Evolutionary conservation across 805 yeast genomes (phyloP).

Genomic region (Wickerhamomyces ciferrii): DNA sequence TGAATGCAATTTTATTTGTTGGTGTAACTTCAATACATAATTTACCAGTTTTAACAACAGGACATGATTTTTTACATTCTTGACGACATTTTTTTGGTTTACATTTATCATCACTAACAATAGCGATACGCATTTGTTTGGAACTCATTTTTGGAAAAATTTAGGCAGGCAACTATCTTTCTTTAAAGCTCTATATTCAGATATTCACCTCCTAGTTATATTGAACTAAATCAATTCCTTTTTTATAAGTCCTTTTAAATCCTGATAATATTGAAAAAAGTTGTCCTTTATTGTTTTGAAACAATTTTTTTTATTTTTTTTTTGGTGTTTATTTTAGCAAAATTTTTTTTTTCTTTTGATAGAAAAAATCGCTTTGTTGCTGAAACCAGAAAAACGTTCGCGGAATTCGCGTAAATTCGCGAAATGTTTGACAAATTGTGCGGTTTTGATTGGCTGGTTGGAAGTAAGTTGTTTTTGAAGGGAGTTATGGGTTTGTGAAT

Average conservation of each 20-base stretch:
- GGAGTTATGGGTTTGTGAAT: background rate
- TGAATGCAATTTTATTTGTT: slow-evolving; percentile 85
- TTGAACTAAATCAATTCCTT: too few species aligned
- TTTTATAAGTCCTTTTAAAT: too few species aligned
- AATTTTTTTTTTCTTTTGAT: slow-evolving; percentile 1
- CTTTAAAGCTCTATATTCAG: too few species aligned
- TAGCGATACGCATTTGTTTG: slow-evolving; percentile 82
- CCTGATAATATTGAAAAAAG: too few species aligned
- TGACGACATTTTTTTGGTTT: slow-evolving; percentile 98
- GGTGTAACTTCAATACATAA: slow-evolving; percentile 96
- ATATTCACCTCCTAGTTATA: too few species aligned
- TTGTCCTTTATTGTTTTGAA: too few species aligned
- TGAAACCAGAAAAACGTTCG: background rate
- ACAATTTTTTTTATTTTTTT: background rate
- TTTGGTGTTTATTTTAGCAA: slow-evolving; percentile 1
- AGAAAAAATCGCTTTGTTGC: background rate
- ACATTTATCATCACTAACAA: slow-evolving; percentile 90
- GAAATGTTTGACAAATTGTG: background rate
- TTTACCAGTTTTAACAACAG: slow-evolving; percentile 96
- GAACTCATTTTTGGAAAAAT: slow-evolving; percentile 23
- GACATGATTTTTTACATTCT: slow-evolving; percentile 96
- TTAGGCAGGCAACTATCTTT: too few species aligned
- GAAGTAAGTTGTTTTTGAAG: background rate
- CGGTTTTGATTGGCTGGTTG: background rate
- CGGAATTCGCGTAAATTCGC: background rate